These are phyloP conservation scores for Penicillium italicum DNA, from an alignment of 2,329 filamentous ascomycete species.

Conservation along the genomic window DNA sequence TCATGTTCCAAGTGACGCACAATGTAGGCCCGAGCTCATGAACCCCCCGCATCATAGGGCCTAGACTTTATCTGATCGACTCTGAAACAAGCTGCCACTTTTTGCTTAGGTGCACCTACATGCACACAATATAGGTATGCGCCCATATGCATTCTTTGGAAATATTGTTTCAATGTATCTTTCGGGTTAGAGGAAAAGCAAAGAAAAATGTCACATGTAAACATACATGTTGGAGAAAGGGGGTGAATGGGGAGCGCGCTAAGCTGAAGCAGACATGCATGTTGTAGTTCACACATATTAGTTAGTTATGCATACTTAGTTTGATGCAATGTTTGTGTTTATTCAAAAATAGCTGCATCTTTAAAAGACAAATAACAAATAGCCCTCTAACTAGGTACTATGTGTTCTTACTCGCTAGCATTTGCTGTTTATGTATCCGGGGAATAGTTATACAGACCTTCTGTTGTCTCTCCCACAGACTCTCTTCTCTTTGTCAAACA, in stretches of 20 bases:
- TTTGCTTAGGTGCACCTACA: neutral
- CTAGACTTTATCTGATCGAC: slow-evolving; percentile 12
- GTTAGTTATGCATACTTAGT: neutral
- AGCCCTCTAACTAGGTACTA: no score
- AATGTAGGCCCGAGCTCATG: neutral
- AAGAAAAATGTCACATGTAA: neutral
- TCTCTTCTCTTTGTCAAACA: no score
- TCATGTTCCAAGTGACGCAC: neutral
- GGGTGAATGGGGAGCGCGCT: no score
- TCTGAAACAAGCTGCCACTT: neutral
- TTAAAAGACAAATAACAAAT: neutral
- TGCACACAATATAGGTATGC: neutral
- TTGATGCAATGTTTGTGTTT: neutral
- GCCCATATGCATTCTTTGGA: neutral
- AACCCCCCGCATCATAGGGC: slow-evolving; percentile 6
- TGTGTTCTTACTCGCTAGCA: no score
- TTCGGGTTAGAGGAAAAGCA: neutral
- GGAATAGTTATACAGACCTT: no score
- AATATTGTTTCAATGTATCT: neutral
- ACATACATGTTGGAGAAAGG: neutral
- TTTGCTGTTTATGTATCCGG: no score
- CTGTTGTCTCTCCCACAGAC: no score
- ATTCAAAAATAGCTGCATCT: neutral
- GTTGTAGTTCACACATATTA: neutral
- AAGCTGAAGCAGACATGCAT: neutral